Conservation (phyloP, 139 green algal genomes). For the Chara braunii region DNA sequence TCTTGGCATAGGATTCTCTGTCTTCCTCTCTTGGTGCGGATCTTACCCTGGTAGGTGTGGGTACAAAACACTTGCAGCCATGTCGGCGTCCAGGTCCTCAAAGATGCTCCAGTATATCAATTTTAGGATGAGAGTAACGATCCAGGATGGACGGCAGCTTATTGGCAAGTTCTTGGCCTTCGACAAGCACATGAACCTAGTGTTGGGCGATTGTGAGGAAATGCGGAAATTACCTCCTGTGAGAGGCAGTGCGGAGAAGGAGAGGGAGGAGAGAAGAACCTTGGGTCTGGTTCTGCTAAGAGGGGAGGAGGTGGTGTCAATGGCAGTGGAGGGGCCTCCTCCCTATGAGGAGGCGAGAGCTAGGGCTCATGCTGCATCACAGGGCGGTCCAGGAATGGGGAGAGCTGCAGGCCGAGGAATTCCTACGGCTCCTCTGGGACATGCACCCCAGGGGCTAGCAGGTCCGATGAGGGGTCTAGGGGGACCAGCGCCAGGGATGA, state of each 20-base stretch:
- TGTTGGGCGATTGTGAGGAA: slow-evolving; percentile 93
- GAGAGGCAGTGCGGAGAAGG: slow-evolving; percentile 54
- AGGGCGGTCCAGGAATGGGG: slow-evolving; percentile 69
- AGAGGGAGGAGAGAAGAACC: slow-evolving; percentile 81
- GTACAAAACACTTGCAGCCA: too few species aligned
- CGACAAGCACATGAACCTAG: slow-evolving; percentile 97
- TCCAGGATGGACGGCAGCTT: slow-evolving; percentile 64
- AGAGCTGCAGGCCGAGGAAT: slow-evolving; percentile 57
- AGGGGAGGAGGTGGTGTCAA: slow-evolving; percentile 76
- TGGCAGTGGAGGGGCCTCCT: slow-evolving; percentile 92
- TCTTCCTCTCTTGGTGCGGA: too few species aligned
- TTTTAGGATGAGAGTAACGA: slow-evolving; percentile 60
- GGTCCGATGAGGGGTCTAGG: slow-evolving; percentile 79
- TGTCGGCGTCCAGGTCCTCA: slow-evolving; percentile 72
- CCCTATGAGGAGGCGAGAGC: slow-evolving; percentile 59
- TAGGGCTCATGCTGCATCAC: slow-evolving; percentile 6
- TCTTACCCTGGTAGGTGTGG: too few species aligned
- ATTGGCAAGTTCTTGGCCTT: slow-evolving; percentile 97
- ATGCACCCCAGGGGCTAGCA: slow-evolving; percentile 58
- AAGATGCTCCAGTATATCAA: slow-evolving; percentile 98
- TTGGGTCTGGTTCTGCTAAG: slow-evolving; percentile 89
- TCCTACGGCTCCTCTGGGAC: slow-evolving; percentile 19
- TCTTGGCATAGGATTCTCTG: too few species aligned
- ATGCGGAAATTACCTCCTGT: slow-evolving; percentile 86
- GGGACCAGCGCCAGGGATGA: slow-evolving; percentile 75